Base-by-base conservation (phyloP, 768 basidiomycete species). In the Collybia mongolica region DNA sequence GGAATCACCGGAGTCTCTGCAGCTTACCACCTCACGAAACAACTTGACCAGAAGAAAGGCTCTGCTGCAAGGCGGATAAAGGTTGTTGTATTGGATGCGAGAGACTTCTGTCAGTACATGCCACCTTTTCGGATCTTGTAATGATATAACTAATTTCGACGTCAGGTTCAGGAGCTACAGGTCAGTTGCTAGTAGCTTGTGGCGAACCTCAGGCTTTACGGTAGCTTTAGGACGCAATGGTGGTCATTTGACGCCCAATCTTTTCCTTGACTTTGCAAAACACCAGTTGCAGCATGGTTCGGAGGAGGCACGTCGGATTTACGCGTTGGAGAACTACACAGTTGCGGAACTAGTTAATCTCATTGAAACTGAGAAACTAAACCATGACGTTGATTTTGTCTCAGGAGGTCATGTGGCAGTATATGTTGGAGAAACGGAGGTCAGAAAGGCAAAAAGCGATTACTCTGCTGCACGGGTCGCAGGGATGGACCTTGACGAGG, bases 1-100 rank as follows among this genome's bases (percentile, higher is more conserved):
- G 90, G 90, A 0, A 84, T 92, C 32, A 88, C 90, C 0, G 90
- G 90, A 15, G 76, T 88, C 6, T 81, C 83, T 17, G 76, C 81
- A 3, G 87, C 88, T 6, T 91, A 88, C 64, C 87, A 92, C 60
- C 70, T 93, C 28, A 71, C 82, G 2, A 70, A 73, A 44, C 55
- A 57, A 6, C 44, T 64, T 39, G 57, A 52, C 36, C 53, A 61
- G 53, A 28, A 56, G 54, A 39, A 49, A 28, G 44, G 9, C 52
- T 39, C 11, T 18, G 26, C 51, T 18, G 46, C 44, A 19, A 40
- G 55, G 36, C 59, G 72, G 15, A 54, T 80, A 39, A 81, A 70
- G 24, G 73, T 85, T 0, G 81, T 84, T 15, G 71, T 95, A 11
- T 65, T 97, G 7, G 93, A 96, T 61, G 94, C 92, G 3, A 72